Conservation (phyloP, 2,329 filamentous ascomycete genomes). For the Pseudocercospora vitis region DNA sequence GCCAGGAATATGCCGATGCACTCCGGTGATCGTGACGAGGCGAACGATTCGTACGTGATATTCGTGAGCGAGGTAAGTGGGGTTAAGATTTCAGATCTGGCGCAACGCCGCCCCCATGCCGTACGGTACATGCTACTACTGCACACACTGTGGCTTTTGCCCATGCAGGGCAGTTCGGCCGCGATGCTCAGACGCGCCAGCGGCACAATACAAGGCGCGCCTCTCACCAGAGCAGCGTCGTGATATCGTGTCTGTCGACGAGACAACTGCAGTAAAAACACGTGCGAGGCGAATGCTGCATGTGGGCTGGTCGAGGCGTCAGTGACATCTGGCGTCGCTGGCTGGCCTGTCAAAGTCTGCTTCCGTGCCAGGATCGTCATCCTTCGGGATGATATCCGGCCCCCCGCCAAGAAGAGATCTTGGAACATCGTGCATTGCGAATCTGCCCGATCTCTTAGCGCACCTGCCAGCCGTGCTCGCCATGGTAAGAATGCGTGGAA, state of each 20-base stretch:
- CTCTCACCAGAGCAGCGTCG: background rate
- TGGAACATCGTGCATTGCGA: background rate
- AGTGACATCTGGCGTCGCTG: background rate
- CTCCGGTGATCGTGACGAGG: background rate
- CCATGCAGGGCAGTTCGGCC: slow-evolving; percentile 7
- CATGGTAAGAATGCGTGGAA: background rate
- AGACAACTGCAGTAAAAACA: background rate
- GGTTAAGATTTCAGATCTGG: slow-evolving; percentile 16
- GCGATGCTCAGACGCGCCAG: background rate
- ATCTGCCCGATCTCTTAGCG: background rate
- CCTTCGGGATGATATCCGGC: background rate
- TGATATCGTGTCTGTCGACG: too few relatives aligned
- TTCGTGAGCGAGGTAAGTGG: background rate
- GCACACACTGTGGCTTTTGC: slow-evolving; percentile 8
- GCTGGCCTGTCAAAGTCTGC: background rate
- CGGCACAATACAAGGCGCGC: background rate
- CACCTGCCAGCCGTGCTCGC: background rate
- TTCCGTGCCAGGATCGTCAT: background rate
- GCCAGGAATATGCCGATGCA: background rate
- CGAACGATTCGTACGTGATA: background rate
- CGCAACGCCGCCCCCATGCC: slow-evolving; percentile 3
- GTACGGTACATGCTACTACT: background rate
- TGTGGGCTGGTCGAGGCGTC: too few relatives aligned
- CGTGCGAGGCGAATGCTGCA: background rate
- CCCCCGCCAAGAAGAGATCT: background rate